Evolutionary conservation across 345 rosid genomes (phyloP).

Genomic region (Anacardium occidentale): DNA sequence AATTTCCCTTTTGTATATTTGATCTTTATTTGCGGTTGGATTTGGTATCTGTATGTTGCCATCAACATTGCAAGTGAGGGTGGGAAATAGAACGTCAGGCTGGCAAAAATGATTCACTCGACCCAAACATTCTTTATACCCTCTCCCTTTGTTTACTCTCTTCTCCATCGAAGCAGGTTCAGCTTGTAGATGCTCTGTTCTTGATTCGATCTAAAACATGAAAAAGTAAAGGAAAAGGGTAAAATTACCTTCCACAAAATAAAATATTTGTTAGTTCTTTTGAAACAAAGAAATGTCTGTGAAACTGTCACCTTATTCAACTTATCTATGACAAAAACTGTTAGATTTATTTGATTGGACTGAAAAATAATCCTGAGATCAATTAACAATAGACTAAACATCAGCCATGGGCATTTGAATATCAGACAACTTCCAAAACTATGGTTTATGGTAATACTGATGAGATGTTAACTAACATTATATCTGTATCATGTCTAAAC

Average conservation of each 20-base stretch:
- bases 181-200: conserved; percentile 39
- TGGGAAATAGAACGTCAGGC: too few relatives aligned
- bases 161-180: conserved; percentile 57
- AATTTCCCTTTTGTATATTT: not conserved
- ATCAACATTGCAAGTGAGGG: not conserved
- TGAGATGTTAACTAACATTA: too few relatives aligned
- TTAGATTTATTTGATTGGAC: conserved; percentile 80
- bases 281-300: not conserved
- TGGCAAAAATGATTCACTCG: too few relatives aligned
- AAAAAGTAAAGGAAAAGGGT: not conserved
- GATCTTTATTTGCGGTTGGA: not conserved
- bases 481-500: too few relatives aligned
- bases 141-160: conserved; percentile 66
- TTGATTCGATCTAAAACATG: conserved; percentile 55
- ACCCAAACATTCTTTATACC: conserved; percentile 40
- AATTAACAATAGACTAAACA: conserved; percentile 1
- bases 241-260: not conserved
- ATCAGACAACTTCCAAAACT: too few relatives aligned
- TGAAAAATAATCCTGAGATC: conserved; percentile 71
- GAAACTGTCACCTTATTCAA: conserved; percentile 61
- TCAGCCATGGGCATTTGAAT: not conserved
- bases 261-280: not conserved
- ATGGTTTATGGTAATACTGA: too few relatives aligned
- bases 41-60: not conserved
- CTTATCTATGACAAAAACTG: conserved; percentile 74